These are phyloP conservation scores for Croton laevigatus DNA, from an alignment of 441 rosid species.

Conservation along the genomic window DNA sequence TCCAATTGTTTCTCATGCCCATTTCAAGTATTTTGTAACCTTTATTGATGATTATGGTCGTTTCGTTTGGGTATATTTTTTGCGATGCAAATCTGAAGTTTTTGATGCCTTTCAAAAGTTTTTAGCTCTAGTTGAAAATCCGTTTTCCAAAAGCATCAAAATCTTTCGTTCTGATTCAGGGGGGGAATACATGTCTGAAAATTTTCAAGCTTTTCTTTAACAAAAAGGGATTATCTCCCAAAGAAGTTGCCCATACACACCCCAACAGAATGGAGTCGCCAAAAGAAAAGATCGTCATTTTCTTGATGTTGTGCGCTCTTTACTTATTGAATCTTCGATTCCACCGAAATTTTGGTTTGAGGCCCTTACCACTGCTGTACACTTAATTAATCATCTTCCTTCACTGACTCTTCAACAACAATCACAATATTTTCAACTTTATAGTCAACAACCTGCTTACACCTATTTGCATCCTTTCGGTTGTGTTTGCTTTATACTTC, in stretches of 20 bases:
- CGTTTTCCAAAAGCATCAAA: not conserved
- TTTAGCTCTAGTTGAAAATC: not conserved
- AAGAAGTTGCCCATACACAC: not conserved
- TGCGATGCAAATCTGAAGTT: not conserved
- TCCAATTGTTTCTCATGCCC: not conserved
- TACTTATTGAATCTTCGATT: not conserved
- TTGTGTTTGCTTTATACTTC: not conserved
- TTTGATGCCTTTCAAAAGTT: not conserved
- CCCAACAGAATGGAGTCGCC: not conserved
- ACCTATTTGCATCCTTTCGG: slow-evolving; percentile 1
- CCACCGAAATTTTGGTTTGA: not conserved
- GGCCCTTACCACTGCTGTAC: not conserved
- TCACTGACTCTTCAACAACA: too few relatives aligned
- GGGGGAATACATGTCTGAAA: not conserved
- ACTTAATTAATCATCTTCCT: too few relatives aligned
- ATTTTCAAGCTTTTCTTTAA: not conserved
- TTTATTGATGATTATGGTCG: not conserved
- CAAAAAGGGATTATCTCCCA: not conserved
- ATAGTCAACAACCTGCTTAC: too few relatives aligned
- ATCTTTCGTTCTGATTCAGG: not conserved
- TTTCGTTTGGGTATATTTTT: not conserved
- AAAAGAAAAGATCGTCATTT: not conserved
- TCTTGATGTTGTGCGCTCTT: not conserved
- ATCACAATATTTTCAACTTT: too few relatives aligned
- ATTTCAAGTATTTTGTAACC: not conserved